Conservation (phyloP, 176 grass and related monocot species). For the Carex cristatella region DNA sequence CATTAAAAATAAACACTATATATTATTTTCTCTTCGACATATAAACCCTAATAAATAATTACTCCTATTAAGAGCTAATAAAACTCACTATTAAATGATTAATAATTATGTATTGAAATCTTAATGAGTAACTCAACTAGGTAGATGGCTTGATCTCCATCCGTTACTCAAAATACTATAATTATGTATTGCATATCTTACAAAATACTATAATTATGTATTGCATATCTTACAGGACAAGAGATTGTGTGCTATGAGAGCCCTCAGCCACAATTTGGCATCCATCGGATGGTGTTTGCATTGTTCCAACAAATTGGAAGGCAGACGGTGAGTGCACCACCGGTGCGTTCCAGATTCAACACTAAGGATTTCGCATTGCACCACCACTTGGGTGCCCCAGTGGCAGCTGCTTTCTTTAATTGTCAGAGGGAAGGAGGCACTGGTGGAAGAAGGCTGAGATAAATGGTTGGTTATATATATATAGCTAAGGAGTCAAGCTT, state of each 20-base stretch:
- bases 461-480: background rate
- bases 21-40: too few species aligned
- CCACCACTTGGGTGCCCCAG: constrained; percentile 25
- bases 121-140: too few species aligned
- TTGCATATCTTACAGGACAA: constrained; percentile 19
- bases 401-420: constrained; percentile 46
- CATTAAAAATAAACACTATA: too few species aligned
- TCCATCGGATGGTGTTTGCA: constrained; percentile 45
- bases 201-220: background rate
- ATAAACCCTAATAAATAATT: too few species aligned
- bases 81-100: too few species aligned
- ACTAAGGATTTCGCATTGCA: constrained; percentile 34
- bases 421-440: constrained; percentile 47
- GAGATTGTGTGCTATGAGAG: constrained; percentile 49
- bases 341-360: constrained; percentile 41
- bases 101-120: too few species aligned
- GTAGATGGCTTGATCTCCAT: too few species aligned
- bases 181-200: background rate
- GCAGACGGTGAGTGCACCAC: constrained; percentile 11
- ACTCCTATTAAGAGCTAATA: too few species aligned
- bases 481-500: background rate
- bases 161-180: too few species aligned
- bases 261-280: constrained; percentile 35
- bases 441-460: constrained; percentile 27
- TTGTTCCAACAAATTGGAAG: constrained; percentile 34